phyloP scores from a whole-genome alignment of 164 flowering plant species.

The Protea cynaroides region DNA sequence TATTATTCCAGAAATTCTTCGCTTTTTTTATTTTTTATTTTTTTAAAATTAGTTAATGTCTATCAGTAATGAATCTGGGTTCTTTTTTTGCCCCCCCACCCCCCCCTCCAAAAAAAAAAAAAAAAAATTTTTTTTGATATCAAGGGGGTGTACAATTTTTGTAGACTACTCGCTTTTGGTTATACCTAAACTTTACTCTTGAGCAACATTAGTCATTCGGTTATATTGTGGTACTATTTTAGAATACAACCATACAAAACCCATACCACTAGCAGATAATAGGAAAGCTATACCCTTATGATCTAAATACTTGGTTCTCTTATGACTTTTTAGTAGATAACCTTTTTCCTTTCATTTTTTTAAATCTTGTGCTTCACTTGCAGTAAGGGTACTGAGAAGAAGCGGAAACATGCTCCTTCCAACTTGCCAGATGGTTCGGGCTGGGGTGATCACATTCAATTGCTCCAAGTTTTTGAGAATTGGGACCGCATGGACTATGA shows the following conservation, averaged over 20 bases:
- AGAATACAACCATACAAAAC: neutral
- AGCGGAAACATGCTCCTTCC: slow-evolving; percentile 51
- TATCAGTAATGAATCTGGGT: no score
- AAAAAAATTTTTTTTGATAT: neutral
- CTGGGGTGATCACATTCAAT: slow-evolving; percentile 94
- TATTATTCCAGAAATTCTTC: neutral
- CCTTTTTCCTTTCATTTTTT: neutral
- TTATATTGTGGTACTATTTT: no score
- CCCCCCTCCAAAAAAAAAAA: no score
- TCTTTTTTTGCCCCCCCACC: neutral
- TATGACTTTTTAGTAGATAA: slow-evolving; percentile 1
- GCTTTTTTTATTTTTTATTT: neutral
- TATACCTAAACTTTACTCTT: neutral
- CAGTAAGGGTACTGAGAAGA: slow-evolving; percentile 68
- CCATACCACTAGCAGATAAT: neutral
- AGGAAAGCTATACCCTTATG: no score
- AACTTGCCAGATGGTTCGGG: slow-evolving; percentile 93
- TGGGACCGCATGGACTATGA: slow-evolving; percentile 70
- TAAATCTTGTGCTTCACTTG: slow-evolving; percentile 7
- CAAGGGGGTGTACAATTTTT: neutral
- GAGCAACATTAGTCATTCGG: neutral
- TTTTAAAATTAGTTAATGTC: no score
- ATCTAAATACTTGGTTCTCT: neutral
- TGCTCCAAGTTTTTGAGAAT: slow-evolving; percentile 76
- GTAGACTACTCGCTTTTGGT: neutral